A percentile compares a stretch with the other conserved stretches of the same genome.
Conservation (phyloP, 306 rosid species). For the Begonia peltatifolia region DNA sequence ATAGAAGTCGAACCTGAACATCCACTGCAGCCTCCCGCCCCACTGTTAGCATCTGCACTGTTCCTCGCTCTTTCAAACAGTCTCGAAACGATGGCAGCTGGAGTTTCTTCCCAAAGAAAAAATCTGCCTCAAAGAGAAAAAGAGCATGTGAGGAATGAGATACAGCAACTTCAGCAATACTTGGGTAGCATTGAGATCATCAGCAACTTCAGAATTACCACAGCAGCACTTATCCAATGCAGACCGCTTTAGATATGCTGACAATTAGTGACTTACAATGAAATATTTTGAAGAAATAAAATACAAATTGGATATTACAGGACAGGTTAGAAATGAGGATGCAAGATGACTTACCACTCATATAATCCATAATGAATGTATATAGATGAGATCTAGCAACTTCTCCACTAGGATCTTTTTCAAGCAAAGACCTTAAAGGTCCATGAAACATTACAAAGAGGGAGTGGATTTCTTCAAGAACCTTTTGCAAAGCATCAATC, state of each 20-base stretch:
- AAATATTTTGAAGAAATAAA: constrained; percentile 44
- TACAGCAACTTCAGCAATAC: constrained; percentile 58
- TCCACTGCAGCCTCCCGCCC: constrained; percentile 94
- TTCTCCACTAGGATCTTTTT: constrained; percentile 77
- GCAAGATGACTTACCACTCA: constrained; percentile 54
- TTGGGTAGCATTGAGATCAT: constrained; percentile 52
- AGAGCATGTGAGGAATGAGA: constrained; percentile 39
- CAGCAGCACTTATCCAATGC: constrained; percentile 90
- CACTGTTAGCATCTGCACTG: constrained; percentile 84
- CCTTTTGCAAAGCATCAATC: constrained; percentile 59
- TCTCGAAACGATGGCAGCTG: constrained; percentile 77
- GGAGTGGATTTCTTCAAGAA: constrained; percentile 77
- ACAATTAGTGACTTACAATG: constrained; percentile 90
- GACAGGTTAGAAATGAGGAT: constrained; percentile 10
- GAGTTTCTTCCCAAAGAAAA: constrained; percentile 70
- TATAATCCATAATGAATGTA: constrained; percentile 84
- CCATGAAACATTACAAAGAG: constrained; percentile 90
- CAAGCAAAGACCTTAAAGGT: constrained; percentile 62
- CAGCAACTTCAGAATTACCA: constrained; percentile 93
- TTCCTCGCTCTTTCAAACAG: constrained; percentile 84
- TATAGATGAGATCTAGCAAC: constrained; percentile 55
- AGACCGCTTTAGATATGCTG: constrained; percentile 87
- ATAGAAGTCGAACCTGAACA: constrained; percentile 65
- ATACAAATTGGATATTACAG: constrained; percentile 17
- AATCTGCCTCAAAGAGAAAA: constrained; percentile 92